Evolutionary conservation across 1,284 basidiomycete genomes (phyloP).

Genomic region (Pseudozyma flocculosa): DNA sequence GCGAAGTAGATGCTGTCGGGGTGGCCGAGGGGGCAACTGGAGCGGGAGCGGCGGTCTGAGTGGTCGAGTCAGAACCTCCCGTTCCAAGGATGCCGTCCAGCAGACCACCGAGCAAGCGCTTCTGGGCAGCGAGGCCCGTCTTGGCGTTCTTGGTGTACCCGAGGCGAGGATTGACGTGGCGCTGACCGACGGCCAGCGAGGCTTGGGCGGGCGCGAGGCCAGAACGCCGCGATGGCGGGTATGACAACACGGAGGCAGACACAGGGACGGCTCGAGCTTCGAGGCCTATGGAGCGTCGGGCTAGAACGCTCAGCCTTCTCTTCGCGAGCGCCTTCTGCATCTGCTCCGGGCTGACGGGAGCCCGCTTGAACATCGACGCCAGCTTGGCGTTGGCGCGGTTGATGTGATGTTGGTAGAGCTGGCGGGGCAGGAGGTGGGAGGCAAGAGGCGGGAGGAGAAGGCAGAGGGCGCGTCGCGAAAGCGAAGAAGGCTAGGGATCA

Average conservation of each 20-base stretch:
- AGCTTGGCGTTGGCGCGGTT: conserved; percentile 42
- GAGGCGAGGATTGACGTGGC: conserved; percentile 16
- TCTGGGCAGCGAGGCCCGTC: conserved; percentile 12
- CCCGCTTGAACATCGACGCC: conserved; percentile 21
- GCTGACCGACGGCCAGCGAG: neutral
- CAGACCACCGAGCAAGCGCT: conserved; percentile 18
- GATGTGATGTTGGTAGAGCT: conserved; percentile 43
- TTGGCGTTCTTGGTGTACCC: conserved; percentile 18
- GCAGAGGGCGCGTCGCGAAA: too few relatives aligned
- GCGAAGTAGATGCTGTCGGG: neutral
- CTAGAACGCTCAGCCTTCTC: conserved; percentile 17
- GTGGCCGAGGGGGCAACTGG: neutral
- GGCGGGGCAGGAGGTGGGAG: neutral
- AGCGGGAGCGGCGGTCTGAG: too few relatives aligned
- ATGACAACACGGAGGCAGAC: neutral
- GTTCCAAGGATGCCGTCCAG: conserved; percentile 21
- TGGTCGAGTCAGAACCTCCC: conserved; percentile 12
- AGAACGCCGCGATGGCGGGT: neutral
- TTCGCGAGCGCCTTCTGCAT: conserved; percentile 18
- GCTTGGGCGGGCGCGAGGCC: neutral
- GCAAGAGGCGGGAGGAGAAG: neutral
- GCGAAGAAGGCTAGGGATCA: neutral
- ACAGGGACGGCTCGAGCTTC: neutral
- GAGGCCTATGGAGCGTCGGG: conserved; percentile 6
- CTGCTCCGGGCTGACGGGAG: conserved; percentile 14